Base-by-base conservation (phyloP, 2,329 filamentous ascomycete genomes). In the Pseudocercospora cruenta region DNA sequence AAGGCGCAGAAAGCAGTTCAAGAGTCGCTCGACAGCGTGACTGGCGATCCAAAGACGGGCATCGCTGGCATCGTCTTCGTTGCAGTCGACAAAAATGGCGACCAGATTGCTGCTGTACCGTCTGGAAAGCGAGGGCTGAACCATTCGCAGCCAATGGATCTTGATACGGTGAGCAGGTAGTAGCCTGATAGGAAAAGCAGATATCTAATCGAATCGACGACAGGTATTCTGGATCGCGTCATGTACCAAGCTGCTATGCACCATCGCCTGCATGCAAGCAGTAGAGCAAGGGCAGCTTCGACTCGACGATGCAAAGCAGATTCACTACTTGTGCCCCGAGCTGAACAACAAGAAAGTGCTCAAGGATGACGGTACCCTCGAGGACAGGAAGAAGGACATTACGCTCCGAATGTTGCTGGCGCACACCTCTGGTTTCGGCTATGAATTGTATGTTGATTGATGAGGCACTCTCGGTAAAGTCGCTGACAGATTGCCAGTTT, bases 141-240 rank as follows among this genome's bases (percentile, higher is more conserved):
- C 7, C 75, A 74, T 1, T 70, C 78, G 0, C 82, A 87, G 54
- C 79, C 83, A 3, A 87, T 91, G 84, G 83, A 83, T 0, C 76
- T 87, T 0, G 87, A 91, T 45, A 87, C 81, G 5, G 68, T 69
- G 21, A 10, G 51, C 45, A 8, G 14, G 26, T 4, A 22, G n/a
- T 22, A 9, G n/a, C 14, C 9, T 57, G 26, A 22, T 51, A 51
- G 47, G 16, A 24, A 26, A 51, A 24, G 47, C 19, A 14, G 9
- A 43, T n/a, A 8, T 36, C 24, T 8, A 8, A 10, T 19, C 31
- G 9, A n/a, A 12, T 28, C 19, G 24, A 22, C 55, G 22, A 58
- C 53, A 63, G 8, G 78, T 87, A 0, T 91, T 89, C 71, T 86
- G 84, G 83, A 83, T 87, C 21, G 84, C 84, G 1, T 84, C 82